A percentile compares a stretch with the other conserved stretches of the same genome.
These are phyloP conservation scores for Apiotrichum siamense DNA, from an alignment of 1,284 basidiomycete genomes.

Conservation along the genomic window DNA sequence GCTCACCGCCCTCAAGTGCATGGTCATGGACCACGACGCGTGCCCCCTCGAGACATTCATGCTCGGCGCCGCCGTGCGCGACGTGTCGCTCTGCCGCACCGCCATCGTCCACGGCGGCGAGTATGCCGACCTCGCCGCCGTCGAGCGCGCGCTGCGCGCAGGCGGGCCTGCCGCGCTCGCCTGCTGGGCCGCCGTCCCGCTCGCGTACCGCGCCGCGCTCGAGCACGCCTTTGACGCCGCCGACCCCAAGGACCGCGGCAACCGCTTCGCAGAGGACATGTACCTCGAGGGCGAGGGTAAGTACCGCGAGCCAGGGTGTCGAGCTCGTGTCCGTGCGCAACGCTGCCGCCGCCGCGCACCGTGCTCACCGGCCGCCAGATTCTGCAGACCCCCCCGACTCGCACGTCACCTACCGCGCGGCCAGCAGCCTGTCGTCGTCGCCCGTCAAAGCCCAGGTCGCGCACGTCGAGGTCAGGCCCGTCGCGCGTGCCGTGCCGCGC, in stretches of 20 bases:
- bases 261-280: constrained; percentile 10
- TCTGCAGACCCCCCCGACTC: neutral
- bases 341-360: too few relatives aligned
- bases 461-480: neutral
- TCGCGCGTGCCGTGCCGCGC: neutral
- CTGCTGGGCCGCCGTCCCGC: neutral
- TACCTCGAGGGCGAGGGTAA: neutral
- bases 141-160: neutral
- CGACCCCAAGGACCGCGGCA: constrained; percentile 5
- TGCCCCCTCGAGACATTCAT: constrained; percentile 13
- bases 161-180: neutral
- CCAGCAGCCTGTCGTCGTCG: too few relatives aligned
- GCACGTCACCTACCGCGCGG: too few relatives aligned
- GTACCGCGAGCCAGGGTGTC: neutral
- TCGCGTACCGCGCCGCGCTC: constrained; percentile 3
- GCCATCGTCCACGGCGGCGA: constrained; percentile 14
- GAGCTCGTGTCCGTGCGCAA: too few relatives aligned
- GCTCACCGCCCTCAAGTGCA: constrained; percentile 4
- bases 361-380: too few relatives aligned
- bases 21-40: constrained; percentile 10
- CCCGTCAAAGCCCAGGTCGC: neutral
- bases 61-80: constrained; percentile 9
- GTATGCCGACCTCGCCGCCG: constrained; percentile 2
- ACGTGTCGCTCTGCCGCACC: constrained; percentile 15
- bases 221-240: neutral